Conservation (phyloP, 2,329 filamentous ascomycete species). For the Epichloe sylvatica region DNA sequence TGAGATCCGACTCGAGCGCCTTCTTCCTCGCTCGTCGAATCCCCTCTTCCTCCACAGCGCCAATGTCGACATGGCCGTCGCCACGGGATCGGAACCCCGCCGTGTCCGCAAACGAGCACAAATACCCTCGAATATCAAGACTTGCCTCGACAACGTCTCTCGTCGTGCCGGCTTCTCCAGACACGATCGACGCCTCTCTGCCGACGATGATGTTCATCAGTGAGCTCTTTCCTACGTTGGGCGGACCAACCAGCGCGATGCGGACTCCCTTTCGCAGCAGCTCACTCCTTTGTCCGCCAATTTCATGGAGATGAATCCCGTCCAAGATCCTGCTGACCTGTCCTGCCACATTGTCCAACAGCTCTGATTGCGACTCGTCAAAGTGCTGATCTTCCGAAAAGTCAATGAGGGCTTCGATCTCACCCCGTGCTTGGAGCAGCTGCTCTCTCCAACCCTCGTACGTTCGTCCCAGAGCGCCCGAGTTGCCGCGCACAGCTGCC, state of each 20-base stretch:
- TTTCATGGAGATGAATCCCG: constrained; percentile 54
- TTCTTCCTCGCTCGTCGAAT: constrained; percentile 74
- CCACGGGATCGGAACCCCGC: constrained; percentile 59
- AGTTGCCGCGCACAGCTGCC: constrained; percentile 66
- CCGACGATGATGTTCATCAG: constrained; percentile 83
- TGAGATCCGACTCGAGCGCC: constrained; percentile 70
- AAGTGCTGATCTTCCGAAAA: constrained; percentile 97
- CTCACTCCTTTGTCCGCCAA: constrained; percentile 69
- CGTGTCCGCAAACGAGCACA: constrained; percentile 91
- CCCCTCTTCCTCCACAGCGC: constrained; percentile 73
- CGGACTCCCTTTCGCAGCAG: constrained; percentile 73
- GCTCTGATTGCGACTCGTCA: constrained; percentile 64
- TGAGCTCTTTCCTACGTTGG: constrained; percentile 91
- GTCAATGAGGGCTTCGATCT: constrained; percentile 90
- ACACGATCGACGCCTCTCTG: constrained; percentile 89
- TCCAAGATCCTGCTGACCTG: constrained; percentile 48
- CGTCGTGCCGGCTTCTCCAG: constrained; percentile 82
- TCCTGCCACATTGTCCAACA: constrained; percentile 53
- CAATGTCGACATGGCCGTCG: constrained; percentile 31
- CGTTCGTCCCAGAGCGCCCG: constrained; percentile 51
- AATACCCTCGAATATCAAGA: constrained; percentile 76
- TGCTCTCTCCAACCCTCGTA: constrained; percentile 75
- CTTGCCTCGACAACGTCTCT: constrained; percentile 86
- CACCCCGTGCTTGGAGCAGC: constrained; percentile 68
- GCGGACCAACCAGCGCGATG: constrained; percentile 75